Conservation (phyloP, 148 eudicot genomes). For the Pharnaceum exiguum region DNA sequence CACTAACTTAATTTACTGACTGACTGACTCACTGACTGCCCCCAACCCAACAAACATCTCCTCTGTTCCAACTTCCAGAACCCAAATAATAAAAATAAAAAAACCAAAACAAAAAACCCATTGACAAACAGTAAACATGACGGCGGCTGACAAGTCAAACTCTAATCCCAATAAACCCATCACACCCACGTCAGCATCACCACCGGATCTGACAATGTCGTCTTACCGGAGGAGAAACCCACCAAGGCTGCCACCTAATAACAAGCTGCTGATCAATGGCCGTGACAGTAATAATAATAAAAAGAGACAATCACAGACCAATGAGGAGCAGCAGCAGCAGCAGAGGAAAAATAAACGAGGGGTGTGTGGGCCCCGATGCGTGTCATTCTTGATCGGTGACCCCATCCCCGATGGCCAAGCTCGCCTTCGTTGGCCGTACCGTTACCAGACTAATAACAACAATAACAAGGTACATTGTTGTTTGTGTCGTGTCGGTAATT, state of each 20-base stretch:
- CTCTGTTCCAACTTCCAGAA: too few relatives aligned
- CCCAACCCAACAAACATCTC: too few relatives aligned
- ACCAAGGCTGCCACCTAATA: constrained; percentile 15
- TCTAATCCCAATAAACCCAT: too few relatives aligned
- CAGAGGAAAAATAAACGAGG: background rate
- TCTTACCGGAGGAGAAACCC: constrained; percentile 13
- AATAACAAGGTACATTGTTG: constrained; percentile 30
- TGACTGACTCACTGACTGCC: too few relatives aligned
- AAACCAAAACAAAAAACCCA: too few relatives aligned
- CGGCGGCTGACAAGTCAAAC: too few relatives aligned
- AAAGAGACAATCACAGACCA: too few relatives aligned
- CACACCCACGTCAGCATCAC: too few relatives aligned
- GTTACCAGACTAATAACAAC: too few relatives aligned
- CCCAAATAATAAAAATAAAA: background rate
- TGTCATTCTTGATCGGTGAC: constrained; percentile 36
- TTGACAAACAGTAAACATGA: too few relatives aligned
- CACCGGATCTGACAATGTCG: constrained; percentile 21
- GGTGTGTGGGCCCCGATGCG: background rate
- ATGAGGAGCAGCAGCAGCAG: background rate
- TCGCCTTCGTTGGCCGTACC: constrained; percentile 43
- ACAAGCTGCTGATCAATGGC: background rate
- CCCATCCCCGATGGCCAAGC: constrained; percentile 40
- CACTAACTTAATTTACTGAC: background rate
- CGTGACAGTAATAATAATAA: constrained; percentile 9
- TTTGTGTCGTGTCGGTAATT: background rate